Conservation (phyloP, 2,329 filamentous ascomycete species). For the Clathrospora elynae region DNA sequence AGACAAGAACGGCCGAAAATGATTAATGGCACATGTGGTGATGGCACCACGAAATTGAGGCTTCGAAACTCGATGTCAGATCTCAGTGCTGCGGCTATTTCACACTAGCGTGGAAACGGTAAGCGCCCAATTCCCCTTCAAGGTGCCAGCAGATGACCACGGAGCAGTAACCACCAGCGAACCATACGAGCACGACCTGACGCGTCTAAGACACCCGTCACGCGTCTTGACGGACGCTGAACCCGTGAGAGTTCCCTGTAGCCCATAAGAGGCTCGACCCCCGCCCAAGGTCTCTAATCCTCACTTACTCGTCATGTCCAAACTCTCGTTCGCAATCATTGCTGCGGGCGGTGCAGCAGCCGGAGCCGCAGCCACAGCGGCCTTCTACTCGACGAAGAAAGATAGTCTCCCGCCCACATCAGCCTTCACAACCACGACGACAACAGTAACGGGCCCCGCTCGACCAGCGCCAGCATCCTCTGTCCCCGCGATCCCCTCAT, state of each 20-base stretch:
- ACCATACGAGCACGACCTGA: slow-evolving; percentile 34
- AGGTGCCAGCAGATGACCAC: slow-evolving; percentile 38
- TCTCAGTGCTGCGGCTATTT: neutral
- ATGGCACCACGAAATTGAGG: slow-evolving; percentile 3
- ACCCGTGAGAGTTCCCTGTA: slow-evolving; percentile 13
- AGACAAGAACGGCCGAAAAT: neutral
- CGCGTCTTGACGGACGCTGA: slow-evolving; percentile 42
- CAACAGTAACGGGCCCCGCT: slow-evolving; percentile 37
- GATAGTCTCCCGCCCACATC: slow-evolving; percentile 29
- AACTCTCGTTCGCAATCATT: slow-evolving; percentile 56
- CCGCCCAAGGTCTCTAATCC: slow-evolving; percentile 2
- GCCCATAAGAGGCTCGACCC: slow-evolving; percentile 24
- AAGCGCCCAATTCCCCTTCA: slow-evolving; percentile 26
- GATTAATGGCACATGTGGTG: slow-evolving; percentile 1
- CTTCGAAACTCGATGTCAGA: slow-evolving; percentile 17
- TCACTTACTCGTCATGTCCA: slow-evolving; percentile 51
- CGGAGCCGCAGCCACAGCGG: slow-evolving; percentile 56
- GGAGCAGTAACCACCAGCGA: slow-evolving; percentile 33
- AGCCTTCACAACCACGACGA: slow-evolving; percentile 44
- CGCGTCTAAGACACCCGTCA: slow-evolving; percentile 46
- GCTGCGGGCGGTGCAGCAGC: slow-evolving; percentile 56
- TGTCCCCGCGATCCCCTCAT: slow-evolving; percentile 35
- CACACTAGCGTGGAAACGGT: slow-evolving; percentile 21
- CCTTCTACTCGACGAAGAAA: slow-evolving; percentile 50
- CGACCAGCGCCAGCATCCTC: slow-evolving; percentile 31